Evolutionary conservation across 2,329 filamentous ascomycete species (phyloP).

Genomic region (Diplodia intermedia): DNA sequence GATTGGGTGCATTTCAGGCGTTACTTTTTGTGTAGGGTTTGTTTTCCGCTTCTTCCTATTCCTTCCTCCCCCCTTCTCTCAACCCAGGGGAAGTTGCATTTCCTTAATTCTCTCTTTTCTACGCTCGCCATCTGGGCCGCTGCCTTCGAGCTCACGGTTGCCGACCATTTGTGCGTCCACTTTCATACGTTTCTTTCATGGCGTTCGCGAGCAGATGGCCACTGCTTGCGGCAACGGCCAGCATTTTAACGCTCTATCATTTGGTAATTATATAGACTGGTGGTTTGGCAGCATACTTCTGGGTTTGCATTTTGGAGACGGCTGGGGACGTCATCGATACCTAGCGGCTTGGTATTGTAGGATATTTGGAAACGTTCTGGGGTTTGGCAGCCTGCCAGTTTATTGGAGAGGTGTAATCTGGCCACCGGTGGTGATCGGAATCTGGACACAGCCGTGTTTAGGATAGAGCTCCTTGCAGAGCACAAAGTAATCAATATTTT

Average conservation of each 20-base stretch:
- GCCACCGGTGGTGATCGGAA: conserved; percentile 16
- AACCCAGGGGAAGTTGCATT: background rate
- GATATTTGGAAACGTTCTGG: conserved; percentile 2
- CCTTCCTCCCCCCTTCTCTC: background rate
- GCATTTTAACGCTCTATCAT: conserved; percentile 3
- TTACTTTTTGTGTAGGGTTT: conserved; percentile 2
- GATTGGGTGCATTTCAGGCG: conserved; percentile 26
- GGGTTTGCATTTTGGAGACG: conserved; percentile 6
- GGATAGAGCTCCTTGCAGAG: conserved; percentile 18
- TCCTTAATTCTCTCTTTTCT: conserved; percentile 13
- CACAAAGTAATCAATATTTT: conserved; percentile 16
- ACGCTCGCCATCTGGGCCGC: conserved; percentile 9
- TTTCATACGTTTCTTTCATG: conserved; percentile 2
- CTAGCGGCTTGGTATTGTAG: conserved; percentile 9
- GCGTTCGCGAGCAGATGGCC: conserved; percentile 25
- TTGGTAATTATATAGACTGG: conserved; percentile 20
- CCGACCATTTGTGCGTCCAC: conserved; percentile 2
- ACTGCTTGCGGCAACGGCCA: conserved; percentile 16
- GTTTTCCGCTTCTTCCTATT: background rate
- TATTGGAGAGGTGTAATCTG: conserved; percentile 1
- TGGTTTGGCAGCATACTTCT: conserved; percentile 10
- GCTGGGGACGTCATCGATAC: background rate
- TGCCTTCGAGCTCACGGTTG: conserved; percentile 18
- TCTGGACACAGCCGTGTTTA: conserved; percentile 6
- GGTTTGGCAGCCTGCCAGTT: background rate